Evolutionary conservation across 805 yeast genomes (phyloP), one percentile per base, ranked within the genome.

Genomic region (Suhomyces vadensis): DNA sequence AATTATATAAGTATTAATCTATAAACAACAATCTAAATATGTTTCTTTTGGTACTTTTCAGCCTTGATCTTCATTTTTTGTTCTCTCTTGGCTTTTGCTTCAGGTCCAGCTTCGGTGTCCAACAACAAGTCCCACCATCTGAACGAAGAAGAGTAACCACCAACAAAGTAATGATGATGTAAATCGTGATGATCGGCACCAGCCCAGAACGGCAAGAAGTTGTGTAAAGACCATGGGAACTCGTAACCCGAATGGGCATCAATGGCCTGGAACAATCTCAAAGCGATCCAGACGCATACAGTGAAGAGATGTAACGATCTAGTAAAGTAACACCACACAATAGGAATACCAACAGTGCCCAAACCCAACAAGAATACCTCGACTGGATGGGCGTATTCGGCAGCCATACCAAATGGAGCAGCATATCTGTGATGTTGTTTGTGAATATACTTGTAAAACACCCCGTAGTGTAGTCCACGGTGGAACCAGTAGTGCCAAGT

Each of bases 171-270:
- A 65, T 87, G 95, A 66, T 92, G 99, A 64, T 92, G 99, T 69
- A 87, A 87, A 68, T 92, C 99, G 65, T 92, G 98, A 69, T 92
- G 98, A 60, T 87, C 97, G 17, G 97, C 97, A 53, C 98, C 98
- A 3, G 97, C 96, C 97, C 98, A 91, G 71, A 94, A 79, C 39
- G 97, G 97, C 49, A 92, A 64, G 69, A 92, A 82, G 63, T 90
- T 89, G 70, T 89, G 94, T 61, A 92, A 76, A 4, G 97, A 88
- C 88, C 95, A 83, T 51, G 99, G 98, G 81, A 92, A 92, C 64
- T 92, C 98, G 69, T 92, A 94, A 47, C 98, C 99, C 9, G 97
- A 90, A 68, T 92, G 99, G 20, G 97, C 85, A 65, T 92, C 99
- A 47, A 92, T 92, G 21, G 99, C 99, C 76, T 92, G 99, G 74